phyloP scores from a whole-genome alignment of 306 rosid genomes.

The Trichosanthes cucumerina region DNA sequence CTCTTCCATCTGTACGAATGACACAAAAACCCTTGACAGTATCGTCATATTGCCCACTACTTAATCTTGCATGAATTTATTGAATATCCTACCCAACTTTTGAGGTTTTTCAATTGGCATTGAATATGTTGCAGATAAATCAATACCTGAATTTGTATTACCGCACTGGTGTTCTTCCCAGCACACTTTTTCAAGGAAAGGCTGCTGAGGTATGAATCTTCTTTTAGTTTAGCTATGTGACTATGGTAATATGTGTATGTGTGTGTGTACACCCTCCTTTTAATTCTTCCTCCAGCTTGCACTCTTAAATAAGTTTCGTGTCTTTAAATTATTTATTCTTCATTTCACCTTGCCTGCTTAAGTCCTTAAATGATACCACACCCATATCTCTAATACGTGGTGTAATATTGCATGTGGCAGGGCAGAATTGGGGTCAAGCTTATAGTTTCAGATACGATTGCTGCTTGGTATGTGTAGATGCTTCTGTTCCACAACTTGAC shows the following conservation, averaged over 20 bases:
- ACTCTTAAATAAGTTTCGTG: background rate
- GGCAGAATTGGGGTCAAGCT: conserved; percentile 96
- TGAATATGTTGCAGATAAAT: conserved; percentile 48
- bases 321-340: background rate
- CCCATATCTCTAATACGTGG: background rate
- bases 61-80: background rate
- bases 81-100: background rate
- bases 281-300: background rate
- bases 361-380: background rate
- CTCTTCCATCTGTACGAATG: background rate
- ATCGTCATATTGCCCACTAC: background rate
- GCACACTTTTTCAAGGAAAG: conserved; percentile 66
- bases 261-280: background rate
- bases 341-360: background rate
- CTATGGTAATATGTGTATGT: background rate
- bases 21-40: background rate
- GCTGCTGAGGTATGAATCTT: conserved; percentile 55
- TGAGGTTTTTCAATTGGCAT: background rate
- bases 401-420: conserved; percentile 47
- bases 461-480: conserved; percentile 69
- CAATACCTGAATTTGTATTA: conserved; percentile 70
- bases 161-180: conserved; percentile 64
- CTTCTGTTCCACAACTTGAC: conserved; percentile 68
- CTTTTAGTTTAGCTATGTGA: background rate
- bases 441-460: conserved; percentile 67